Evolutionary conservation across 305 asterid genomes (phyloP), one percentile per base, ranked within the genome.

Genomic region (Stenogyne calaminthoides): DNA sequence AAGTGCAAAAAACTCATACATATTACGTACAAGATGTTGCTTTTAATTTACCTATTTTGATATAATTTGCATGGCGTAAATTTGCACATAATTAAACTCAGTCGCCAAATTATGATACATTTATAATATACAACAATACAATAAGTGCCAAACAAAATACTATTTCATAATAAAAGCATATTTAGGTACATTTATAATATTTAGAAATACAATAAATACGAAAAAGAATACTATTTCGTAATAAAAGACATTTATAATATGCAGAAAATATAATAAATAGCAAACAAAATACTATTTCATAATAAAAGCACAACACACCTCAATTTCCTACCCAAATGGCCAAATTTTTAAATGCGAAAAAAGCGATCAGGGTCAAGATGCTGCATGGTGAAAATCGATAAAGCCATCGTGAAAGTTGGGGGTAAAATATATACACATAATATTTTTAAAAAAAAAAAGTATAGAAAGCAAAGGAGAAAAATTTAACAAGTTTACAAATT

Each of bases 401-500:
- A 46, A 46, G 54, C 54, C 25, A 27, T 9, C 58, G 22, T 52
- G 58, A 2, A 52, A 27, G 6, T 5, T 15, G n/a, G 36, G 37
- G 63, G 20, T 52, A 1, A 37, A 63, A 39, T 10, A 71, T 29
- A 55, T 5, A 55, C 6, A 29, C 34, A 29, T 9, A 67, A 34
- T 0, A 9, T 29, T 7, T 2, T 40, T 11, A 60, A 74, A 62
- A 75, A 63, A 78, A 67, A 73, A 61, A 0, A 1, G 16, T 4
- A 46, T 0, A 10, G 15, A 42, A 3, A 42, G 15, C 4, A 11
- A 42, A 4, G 15, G 51, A 46, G 52, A 46, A 46, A 46, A 46
- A 44, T 44, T 6, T 44, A 44, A 71, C 75, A 55, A 74, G 83
- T 69, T 73, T 62, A 73, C 67, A 47, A n/a, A n/a, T n/a, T n/a